Base-by-base conservation (phyloP, 2,329 filamentous ascomycete genomes). In the Berkeleyomyces basicola region DNA sequence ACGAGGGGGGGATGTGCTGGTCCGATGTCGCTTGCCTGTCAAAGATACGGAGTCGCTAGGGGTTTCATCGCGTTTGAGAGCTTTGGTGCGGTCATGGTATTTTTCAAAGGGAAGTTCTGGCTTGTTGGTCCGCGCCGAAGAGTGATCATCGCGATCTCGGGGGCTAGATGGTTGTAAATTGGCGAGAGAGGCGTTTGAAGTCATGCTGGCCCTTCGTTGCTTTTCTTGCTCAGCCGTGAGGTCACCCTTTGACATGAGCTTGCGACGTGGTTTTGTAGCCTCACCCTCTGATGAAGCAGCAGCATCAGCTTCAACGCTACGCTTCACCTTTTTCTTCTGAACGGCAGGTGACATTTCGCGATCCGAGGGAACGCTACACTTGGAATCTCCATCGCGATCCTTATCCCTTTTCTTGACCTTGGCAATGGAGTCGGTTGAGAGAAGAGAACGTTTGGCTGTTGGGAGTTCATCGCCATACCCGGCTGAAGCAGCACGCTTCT, bases 231-330 rank as follows among this genome's bases (percentile, higher is more conserved):
- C 80, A 7, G 79, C 80, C 65, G 82, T 81, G 46, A 84, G 71
- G 63, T 85, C 83, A 60, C 78, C 79, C 43, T 83, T 83, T 0
- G 83, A 85, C 23, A 86, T 76, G 9, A 86, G 75, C 68, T 85
- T 86, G 46, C 82, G 76, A 33, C 83, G 74, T 1, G 82, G 82
- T 68, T 85, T 86, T 31, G 76, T 70, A 7, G 78, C 71, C 68
- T 83, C 82, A 1, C 77, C 82, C 68, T 80, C 80, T 42, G 81
- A 83, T 0, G 79, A 82, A 5, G 75, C 72, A 1, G 73, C 75
- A 11, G 77, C 75, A 58, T 85, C 83, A 0, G 79, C 76, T 60
- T 85, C 82, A 6, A 62, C 57, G 1, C 75, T 70, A 57, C 78
- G 77, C 66, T 78, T 82, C 4, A 76, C 68, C 68, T 81, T 84